Base-by-base conservation (phyloP, 257 asterid genomes). In the Solanum medicagineum region DNA sequence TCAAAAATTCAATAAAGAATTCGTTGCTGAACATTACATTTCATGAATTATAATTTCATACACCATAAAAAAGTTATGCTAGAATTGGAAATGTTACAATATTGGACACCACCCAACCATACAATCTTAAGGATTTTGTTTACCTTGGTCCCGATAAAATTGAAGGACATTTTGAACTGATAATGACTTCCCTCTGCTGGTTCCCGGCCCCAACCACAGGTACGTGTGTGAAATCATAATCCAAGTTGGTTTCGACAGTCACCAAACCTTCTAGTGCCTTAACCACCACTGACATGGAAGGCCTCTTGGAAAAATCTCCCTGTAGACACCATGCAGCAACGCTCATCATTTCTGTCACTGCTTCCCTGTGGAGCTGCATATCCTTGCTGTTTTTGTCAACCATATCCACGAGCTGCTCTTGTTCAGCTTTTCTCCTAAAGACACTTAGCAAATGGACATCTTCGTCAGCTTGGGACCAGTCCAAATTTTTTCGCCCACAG, bases 261-360 rank as follows among this genome's bases (percentile, higher is more conserved):
- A 70, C 47, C 6, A 59, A 51, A 20, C 85, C 91, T 82, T 81
- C 91, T n/a, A 88, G 71, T 8, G 75, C 91, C 80, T 63, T 86
- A 13, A 89, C 74, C 10, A 89, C 87, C 15, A 20, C 10, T 20
- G 88, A 66, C 88, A 89, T 89, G 29, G 89, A 82, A 4, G 88
- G 91, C 84, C 91, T 89, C 68, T 40, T 88, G 7, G 19, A 24
- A 63, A 51, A 73, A 42, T 86, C 73, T 0, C 65, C 49, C 10
- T 86, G 88, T 10, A 89, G 26, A 69, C 88, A 86, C 89, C 88
- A 89, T 8, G 83, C 86, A 9, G 88, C 85, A 16, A 85, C 4
- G 12, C 8, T 45, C 85, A 89, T 77, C 80, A 85, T 59, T 44
- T 80, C 66, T 2, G n/a, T 84, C 40, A 71, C 84, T 80, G 47